These are phyloP conservation scores for Amanita subjunquillea DNA, from an alignment of 768 basidiomycete genomes.

Conservation along the genomic window DNA sequence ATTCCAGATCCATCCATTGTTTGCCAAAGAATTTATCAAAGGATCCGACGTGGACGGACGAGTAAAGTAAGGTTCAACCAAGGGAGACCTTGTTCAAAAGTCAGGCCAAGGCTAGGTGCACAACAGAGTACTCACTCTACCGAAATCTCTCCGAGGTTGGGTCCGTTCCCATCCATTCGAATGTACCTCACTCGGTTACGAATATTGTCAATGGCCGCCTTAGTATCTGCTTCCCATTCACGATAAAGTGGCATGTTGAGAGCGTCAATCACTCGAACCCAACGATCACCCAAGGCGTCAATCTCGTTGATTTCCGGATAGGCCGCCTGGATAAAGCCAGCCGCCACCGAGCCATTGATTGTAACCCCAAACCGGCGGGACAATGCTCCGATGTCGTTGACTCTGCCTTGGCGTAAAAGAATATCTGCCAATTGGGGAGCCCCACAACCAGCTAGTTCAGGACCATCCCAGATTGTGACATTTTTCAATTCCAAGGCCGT, in stretches of 20 bases:
- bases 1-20: slow-evolving; percentile 99
- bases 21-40: slow-evolving; percentile 74
- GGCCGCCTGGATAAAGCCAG: slow-evolving; percentile 67
- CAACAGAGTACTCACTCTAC: slow-evolving; percentile 39
- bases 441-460: slow-evolving; percentile 45
- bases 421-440: slow-evolving; percentile 59
- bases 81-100: slow-evolving; percentile 45
- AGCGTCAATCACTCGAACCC: slow-evolving; percentile 73
- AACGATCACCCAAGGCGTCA: slow-evolving; percentile 54
- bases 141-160: slow-evolving; percentile 73
- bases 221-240: slow-evolving; percentile 81
- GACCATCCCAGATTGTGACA: slow-evolving; percentile 50
- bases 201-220: slow-evolving; percentile 63
- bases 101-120: slow-evolving; percentile 6
- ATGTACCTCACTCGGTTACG: slow-evolving; percentile 71
- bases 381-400: slow-evolving; percentile 50
- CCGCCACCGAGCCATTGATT: slow-evolving; percentile 55
- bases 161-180: slow-evolving; percentile 75
- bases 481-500: slow-evolving; percentile 40
- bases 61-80: slow-evolving; percentile 92
- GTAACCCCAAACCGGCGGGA: slow-evolving; percentile 58
- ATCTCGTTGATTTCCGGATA: slow-evolving; percentile 36
- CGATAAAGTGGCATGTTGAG: slow-evolving; percentile 83
- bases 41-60: slow-evolving; percentile 46
- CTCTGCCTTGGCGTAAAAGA: slow-evolving; percentile 38